These are phyloP conservation scores for Sphaerulina vaccinii DNA, from an alignment of 2,329 filamentous ascomycete genomes.

Conservation along the genomic window DNA sequence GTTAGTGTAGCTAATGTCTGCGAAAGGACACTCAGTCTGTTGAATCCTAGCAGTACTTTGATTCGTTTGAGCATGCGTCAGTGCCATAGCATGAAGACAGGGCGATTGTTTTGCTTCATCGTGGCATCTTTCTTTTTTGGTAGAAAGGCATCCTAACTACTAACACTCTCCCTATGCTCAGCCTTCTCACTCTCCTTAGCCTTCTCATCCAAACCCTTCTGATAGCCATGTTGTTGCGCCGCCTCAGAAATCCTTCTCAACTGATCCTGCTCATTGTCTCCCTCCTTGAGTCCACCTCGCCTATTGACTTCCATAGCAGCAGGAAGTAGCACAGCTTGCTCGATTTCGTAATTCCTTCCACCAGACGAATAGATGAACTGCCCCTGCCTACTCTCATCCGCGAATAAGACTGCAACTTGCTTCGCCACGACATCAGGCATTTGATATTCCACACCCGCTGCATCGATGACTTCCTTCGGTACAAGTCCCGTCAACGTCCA, in stretches of 20 bases:
- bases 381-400: slow-evolving; percentile 49
- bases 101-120: too few relatives aligned
- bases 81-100: too few relatives aligned
- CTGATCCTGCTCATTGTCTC: slow-evolving; percentile 6
- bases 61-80: too few relatives aligned
- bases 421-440: slow-evolving; percentile 49
- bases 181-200: neutral
- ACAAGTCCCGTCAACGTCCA: slow-evolving; percentile 56
- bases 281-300: slow-evolving; percentile 4
- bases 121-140: neutral
- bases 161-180: neutral
- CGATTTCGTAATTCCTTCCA: slow-evolving; percentile 55
- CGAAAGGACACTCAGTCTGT: too few relatives aligned
- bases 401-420: slow-evolving; percentile 52
- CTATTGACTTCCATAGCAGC: slow-evolving; percentile 19
- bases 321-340: slow-evolving; percentile 41
- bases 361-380: slow-evolving; percentile 53
- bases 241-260: slow-evolving; percentile 5
- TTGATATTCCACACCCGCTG: slow-evolving; percentile 47
- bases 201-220: slow-evolving; percentile 1
- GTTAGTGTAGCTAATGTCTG: too few relatives aligned
- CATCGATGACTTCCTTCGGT: slow-evolving; percentile 41
- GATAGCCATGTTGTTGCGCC: slow-evolving; percentile 1
- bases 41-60: too few relatives aligned
- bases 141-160: neutral